Percentiles rank a stretch among this genome's conserved stretches.
Conservation (phyloP, 129 eudicot genomes). For the Escallonia herrerae region DNA sequence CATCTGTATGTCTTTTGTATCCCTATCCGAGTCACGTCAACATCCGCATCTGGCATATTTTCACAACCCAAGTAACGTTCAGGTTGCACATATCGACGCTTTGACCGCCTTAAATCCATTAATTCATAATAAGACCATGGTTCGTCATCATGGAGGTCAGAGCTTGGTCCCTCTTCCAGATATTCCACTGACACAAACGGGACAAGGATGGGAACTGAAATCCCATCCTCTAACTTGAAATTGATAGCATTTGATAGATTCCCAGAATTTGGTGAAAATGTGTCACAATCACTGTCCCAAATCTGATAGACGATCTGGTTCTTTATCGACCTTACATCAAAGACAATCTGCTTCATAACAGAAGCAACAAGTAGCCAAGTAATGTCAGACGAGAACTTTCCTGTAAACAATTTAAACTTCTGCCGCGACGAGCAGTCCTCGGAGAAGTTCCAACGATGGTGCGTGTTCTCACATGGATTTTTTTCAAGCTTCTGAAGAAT, state of each 20-base stretch:
- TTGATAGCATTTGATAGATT: conserved; percentile 41
- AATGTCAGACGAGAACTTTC: conserved; percentile 68
- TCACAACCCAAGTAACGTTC: conserved; percentile 71
- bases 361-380: conserved; percentile 86
- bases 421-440: conserved; percentile 72
- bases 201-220: conserved; percentile 33
- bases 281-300: conserved; percentile 38
- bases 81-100: conserved; percentile 65
- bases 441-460: conserved; percentile 68
- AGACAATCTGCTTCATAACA: conserved; percentile 51
- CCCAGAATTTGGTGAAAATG: conserved; percentile 18
- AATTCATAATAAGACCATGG: conserved; percentile 28
- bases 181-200: conserved; percentile 24
- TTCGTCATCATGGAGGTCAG: conserved; percentile 22
- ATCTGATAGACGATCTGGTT: conserved; percentile 69
- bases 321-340: conserved; percentile 53
- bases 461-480: conserved; percentile 57
- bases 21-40: conserved; percentile 53
- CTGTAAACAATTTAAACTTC: conserved; percentile 47
- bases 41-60: conserved; percentile 49
- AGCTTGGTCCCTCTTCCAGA: conserved; percentile 17
- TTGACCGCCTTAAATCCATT: conserved; percentile 60
- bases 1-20: conserved; percentile 37
- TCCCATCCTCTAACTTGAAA: conserved; percentile 55
- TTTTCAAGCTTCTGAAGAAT: conserved; percentile 67